These are phyloP conservation scores for Aspergillus affinis DNA, from an alignment of 495 filamentous ascomycete species.

Conservation along the genomic window DNA sequence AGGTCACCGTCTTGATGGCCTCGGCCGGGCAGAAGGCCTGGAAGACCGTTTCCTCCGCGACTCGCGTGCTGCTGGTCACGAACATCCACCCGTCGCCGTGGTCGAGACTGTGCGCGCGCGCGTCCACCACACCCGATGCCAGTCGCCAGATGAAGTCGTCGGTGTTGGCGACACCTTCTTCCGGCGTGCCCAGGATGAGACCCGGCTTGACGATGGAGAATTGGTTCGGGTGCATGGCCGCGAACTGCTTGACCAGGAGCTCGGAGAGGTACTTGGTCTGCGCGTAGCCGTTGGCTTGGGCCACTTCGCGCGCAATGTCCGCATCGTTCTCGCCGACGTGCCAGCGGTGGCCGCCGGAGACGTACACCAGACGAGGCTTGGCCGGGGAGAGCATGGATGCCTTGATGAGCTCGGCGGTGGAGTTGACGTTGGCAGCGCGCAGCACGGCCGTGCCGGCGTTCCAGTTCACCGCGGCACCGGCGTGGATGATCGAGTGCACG, in stretches of 20 bases:
- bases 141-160: constrained; percentile 40
- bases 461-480: constrained; percentile 61
- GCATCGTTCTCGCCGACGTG: constrained; percentile 9
- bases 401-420: constrained; percentile 38
- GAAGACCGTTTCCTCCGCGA: constrained; percentile 20
- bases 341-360: constrained; percentile 28
- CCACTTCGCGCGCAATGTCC: constrained; percentile 17
- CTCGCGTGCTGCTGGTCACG: constrained; percentile 24
- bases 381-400: constrained; percentile 10
- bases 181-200: constrained; percentile 28
- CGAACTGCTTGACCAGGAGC: constrained; percentile 24
- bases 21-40: constrained; percentile 14
- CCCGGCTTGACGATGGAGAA: constrained; percentile 35
- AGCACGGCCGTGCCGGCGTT: constrained; percentile 38
- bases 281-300: constrained; percentile 26
- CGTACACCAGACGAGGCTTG: constrained; percentile 20
- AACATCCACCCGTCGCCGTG: constrained; percentile 23
- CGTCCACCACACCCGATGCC: constrained; percentile 23
- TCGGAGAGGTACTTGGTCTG: constrained; percentile 38
- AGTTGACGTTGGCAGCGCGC: constrained; percentile 36
- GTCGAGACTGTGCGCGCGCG: constrained; percentile 22
- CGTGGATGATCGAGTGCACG: constrained; percentile 72
- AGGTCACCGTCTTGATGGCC: constrained; percentile 13
- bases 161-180: constrained; percentile 28
- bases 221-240: constrained; percentile 7